These are phyloP conservation scores for Bullera alba DNA, from an alignment of 768 basidiomycete genomes.

Conservation along the genomic window DNA sequence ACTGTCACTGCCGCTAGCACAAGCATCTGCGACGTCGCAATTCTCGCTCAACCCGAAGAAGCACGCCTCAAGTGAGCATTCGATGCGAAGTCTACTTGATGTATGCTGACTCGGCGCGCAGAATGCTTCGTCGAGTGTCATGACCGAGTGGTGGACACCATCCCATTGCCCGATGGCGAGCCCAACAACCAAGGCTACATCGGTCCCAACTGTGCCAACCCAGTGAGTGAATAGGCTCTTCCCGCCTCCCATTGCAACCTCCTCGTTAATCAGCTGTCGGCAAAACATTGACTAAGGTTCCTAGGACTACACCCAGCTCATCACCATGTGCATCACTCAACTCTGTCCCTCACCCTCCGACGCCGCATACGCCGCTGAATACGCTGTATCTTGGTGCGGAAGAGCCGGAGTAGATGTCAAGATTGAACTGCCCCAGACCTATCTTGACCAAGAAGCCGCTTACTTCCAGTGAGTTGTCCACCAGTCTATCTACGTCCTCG, in stretches of 20 bases:
- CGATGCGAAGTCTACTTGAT: neutral
- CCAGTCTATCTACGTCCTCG: neutral
- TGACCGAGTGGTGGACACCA: neutral
- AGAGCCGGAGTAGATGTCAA: conserved; percentile 25
- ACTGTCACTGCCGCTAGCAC: no score
- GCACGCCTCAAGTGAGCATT: conserved; percentile 9
- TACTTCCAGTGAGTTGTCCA: conserved; percentile 35
- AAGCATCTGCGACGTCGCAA: conserved; percentile 15
- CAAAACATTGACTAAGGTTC: neutral
- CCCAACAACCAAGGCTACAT: neutral
- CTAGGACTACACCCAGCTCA: conserved; percentile 9
- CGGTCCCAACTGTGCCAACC: neutral
- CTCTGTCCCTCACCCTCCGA: conserved; percentile 24
- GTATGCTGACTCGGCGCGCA: neutral
- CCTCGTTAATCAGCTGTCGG: no score
- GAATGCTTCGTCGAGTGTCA: neutral
- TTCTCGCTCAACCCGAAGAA: conserved; percentile 10
- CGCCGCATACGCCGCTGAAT: conserved; percentile 32
- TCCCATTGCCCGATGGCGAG: neutral
- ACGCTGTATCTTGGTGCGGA: conserved; percentile 13
- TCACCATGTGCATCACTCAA: conserved; percentile 16
- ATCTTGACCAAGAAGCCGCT: conserved; percentile 7
- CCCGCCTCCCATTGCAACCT: neutral
- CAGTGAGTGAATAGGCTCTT: neutral
- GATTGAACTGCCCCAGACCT: conserved; percentile 18